A percentile compares a stretch with the other conserved stretches of the same genome.
These are phyloP conservation scores for Nannochloropsis gaditana DNA, from an alignment of 108 stramenopile species.

Conservation along the genomic window DNA sequence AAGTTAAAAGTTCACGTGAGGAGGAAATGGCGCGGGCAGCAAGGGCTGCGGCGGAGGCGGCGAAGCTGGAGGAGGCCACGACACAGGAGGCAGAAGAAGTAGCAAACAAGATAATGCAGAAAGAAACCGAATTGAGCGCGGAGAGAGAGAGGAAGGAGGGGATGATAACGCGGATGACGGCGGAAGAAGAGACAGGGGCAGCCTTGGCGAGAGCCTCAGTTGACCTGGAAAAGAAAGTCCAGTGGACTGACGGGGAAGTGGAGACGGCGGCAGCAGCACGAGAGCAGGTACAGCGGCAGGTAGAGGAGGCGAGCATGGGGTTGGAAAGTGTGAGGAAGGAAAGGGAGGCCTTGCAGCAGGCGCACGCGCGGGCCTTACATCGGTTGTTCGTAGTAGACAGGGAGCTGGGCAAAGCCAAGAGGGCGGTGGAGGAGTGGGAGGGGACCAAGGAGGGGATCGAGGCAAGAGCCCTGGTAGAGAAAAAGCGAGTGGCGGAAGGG, in stretches of 20 bases:
- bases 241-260: background rate
- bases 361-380: background rate
- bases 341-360: background rate
- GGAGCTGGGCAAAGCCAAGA: background rate
- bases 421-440: background rate
- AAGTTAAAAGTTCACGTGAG: background rate
- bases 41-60: background rate
- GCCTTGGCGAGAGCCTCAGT: background rate
- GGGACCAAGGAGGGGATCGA: background rate
- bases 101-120: background rate
- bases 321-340: background rate
- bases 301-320: background rate
- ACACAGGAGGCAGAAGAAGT: background rate
- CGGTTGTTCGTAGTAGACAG: background rate
- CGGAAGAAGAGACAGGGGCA: background rate
- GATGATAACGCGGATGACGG: background rate
- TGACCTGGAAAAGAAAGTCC: background rate
- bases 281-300: background rate
- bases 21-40: background rate
- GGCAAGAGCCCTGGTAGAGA: background rate
- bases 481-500: conserved; percentile 9
- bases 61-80: background rate
- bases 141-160: background rate
- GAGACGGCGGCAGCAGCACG: background rate
- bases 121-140: background rate